Evolutionary conservation across 164 flowering plant genomes (phyloP).

Genomic region (Buxus sempervirens): DNA sequence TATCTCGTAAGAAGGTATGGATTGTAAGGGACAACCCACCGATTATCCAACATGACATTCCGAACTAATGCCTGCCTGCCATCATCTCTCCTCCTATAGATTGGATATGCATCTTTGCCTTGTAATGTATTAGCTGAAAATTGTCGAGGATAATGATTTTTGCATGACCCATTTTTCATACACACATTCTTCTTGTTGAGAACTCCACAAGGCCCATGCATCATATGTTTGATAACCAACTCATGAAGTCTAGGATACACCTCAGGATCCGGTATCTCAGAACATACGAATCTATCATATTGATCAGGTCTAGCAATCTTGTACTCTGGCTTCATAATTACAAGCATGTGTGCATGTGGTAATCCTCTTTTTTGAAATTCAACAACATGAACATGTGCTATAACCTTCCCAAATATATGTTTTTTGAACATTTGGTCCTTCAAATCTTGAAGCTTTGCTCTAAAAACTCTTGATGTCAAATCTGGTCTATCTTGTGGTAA

Average conservation of each 20-base stretch:
- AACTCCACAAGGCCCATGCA: slow-evolving; percentile 20
- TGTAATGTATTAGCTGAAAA: not conserved
- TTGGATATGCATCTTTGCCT: slow-evolving; percentile 3
- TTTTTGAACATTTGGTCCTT: not conserved
- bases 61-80: not conserved
- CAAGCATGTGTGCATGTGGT: slow-evolving; percentile 4
- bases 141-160: slow-evolving; percentile 5
- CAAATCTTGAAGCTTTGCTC: not conserved
- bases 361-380: slow-evolving; percentile 7
- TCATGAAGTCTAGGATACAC: not conserved
- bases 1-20: slow-evolving; percentile 4
- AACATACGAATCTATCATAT: slow-evolving; percentile 3
- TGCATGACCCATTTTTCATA: slow-evolving; percentile 10
- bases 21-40: slow-evolving; percentile 15
- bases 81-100: slow-evolving; percentile 10
- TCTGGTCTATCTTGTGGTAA: not conserved
- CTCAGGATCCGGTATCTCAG: slow-evolving; percentile 3
- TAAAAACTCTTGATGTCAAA: not conserved
- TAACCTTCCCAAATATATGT: not conserved
- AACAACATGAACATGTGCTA: slow-evolving; percentile 5
- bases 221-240: slow-evolving; percentile 16
- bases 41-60: not conserved
- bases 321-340: not conserved
- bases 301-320: not conserved
- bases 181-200: not conserved